Evolutionary conservation across 2,329 filamentous ascomycete genomes (phyloP), one percentile per base, ranked within the genome.

Genomic region (Ascochyta rabiei): DNA sequence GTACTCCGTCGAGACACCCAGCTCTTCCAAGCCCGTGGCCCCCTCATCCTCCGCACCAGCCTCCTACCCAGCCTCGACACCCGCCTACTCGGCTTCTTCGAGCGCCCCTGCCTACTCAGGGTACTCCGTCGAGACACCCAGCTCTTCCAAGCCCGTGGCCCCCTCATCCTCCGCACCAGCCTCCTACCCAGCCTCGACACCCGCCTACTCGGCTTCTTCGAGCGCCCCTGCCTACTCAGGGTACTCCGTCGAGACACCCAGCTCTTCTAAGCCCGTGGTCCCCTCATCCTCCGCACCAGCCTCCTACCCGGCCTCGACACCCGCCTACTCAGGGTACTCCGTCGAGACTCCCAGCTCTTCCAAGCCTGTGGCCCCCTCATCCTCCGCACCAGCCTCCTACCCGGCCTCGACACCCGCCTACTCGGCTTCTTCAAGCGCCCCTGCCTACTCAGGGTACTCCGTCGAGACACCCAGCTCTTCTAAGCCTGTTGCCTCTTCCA

Each of bases 321-420:
- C 47, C 21, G 43, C n/a, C 30, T 35, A 18, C 18, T 28, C 34
- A 2, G 24, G 19, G 21, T 60, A 55, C n/a, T 41, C 58, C 5
- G 45, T 44, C 2, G 19, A 13, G 16, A 43, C 38, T 13, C 35
- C 41, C 35, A 31, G 26, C 16, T 12, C n/a, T 6, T 44, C 26
- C 24, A 53, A 57, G 40, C 48, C 48, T 13, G 43, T 34, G 3
- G 48, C 28, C 1, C 16, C 42, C 16, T 51, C 39, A 7, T 56
- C 51, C 51, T 60, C 53, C 4, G 31, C n/a, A 18, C 34, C 33
- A 41, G 43, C 53, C 10, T n/a, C 47, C 42, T 54, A 58, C n/a
- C 54, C 59, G 33, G 21, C 44, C 34, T 46, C 42, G 4, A 43
- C 24, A 12, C 21, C 47, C 21, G 42, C n/a, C 30, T 40, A 48